These are phyloP conservation scores for Blastobotrys indianensis DNA, from an alignment of 1,139 yeast genomes.

Conservation along the genomic window DNA sequence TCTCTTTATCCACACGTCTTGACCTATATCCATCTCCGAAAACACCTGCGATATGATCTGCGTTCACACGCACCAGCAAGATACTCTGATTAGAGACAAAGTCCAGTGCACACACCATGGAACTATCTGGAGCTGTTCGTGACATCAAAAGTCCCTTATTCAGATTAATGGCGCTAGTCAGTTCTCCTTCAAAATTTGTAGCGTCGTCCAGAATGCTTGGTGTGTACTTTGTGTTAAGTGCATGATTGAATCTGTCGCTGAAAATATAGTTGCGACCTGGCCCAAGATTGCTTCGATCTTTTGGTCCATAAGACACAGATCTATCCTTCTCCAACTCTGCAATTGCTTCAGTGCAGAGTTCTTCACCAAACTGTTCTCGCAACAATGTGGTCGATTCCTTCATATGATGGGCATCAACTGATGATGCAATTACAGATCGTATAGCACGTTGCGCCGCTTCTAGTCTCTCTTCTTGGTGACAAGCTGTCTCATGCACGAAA, in stretches of 20 bases:
- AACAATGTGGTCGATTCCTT: conserved; percentile 38
- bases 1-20: conserved; percentile 53
- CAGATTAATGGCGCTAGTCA: conserved; percentile 38
- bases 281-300: conserved; percentile 40
- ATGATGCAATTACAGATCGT: conserved; percentile 60
- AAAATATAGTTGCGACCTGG: conserved; percentile 46
- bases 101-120: conserved; percentile 50
- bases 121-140: conserved; percentile 51
- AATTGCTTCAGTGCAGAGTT: conserved; percentile 45
- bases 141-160: conserved; percentile 54
- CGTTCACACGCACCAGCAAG: conserved; percentile 49
- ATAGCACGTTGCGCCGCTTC: conserved; percentile 31
- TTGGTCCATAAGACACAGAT: conserved; percentile 46
- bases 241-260: conserved; percentile 49
- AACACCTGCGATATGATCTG: conserved; percentile 13
- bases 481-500: conserved; percentile 6
- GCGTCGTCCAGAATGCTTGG: conserved; percentile 44
- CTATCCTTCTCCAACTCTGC: conserved; percentile 48
- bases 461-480: conserved; percentile 2
- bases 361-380: conserved; percentile 42
- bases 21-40: conserved; percentile 54
- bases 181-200: conserved; percentile 38
- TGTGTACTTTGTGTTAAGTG: conserved; percentile 41
- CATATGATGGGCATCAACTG: conserved; percentile 43
- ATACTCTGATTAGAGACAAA: conserved; percentile 38